Conservation (phyloP, 2,329 filamentous ascomycete genomes). For the Aspergillus phoenicis region DNA sequence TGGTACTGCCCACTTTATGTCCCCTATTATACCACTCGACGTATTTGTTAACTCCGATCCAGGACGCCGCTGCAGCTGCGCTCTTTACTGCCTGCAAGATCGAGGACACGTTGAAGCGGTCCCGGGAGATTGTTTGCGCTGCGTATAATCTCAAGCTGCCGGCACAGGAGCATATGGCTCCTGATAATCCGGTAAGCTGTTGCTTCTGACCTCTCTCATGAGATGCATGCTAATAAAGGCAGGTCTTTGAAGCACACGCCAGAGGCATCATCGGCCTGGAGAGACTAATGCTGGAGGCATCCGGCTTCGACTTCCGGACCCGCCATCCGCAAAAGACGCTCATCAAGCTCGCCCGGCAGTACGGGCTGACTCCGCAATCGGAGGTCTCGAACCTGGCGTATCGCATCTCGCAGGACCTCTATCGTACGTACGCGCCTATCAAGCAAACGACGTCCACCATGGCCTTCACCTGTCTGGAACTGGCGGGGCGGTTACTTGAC, state of each 20-base stretch:
- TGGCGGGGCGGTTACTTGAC: slow-evolving; percentile 70
- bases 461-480: slow-evolving; percentile 78
- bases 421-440: slow-evolving; percentile 88
- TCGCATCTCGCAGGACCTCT: slow-evolving; percentile 82
- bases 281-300: slow-evolving; percentile 86
- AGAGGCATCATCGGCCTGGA: slow-evolving; percentile 87
- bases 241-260: slow-evolving; percentile 79
- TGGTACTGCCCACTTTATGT: slow-evolving; percentile 35
- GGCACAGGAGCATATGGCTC: slow-evolving; percentile 67
- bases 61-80: slow-evolving; percentile 84
- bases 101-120: slow-evolving; percentile 97
- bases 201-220: neutral
- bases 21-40: neutral
- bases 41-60: slow-evolving; percentile 16
- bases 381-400: slow-evolving; percentile 70
- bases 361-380: slow-evolving; percentile 55
- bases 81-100: slow-evolving; percentile 95
- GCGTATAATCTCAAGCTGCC: slow-evolving; percentile 80
- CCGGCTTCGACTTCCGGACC: slow-evolving; percentile 90
- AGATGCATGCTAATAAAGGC: neutral
- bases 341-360: slow-evolving; percentile 71
- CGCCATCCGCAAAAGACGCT: slow-evolving; percentile 84
- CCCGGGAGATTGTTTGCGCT: slow-evolving; percentile 85
- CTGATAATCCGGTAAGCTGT: slow-evolving; percentile 74
- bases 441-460: slow-evolving; percentile 88